These are phyloP conservation scores for Waltergamsia citrina DNA, from an alignment of 2,329 filamentous ascomycete genomes.

Conservation along the genomic window DNA sequence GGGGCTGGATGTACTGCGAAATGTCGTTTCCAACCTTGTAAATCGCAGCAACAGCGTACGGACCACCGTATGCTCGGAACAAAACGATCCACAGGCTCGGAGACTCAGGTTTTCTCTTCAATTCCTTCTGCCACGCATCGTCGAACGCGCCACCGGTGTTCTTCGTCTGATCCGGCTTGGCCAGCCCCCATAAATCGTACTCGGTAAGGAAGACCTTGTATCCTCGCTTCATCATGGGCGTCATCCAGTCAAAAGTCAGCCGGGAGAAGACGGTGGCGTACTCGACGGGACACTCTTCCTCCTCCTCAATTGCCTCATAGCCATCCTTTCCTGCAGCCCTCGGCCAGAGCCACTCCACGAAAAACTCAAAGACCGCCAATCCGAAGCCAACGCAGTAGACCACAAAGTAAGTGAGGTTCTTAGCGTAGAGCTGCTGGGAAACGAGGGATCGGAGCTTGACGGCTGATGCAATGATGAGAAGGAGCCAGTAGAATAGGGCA, in stretches of 20 bases:
- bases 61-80: conserved; percentile 74
- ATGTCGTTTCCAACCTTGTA: conserved; percentile 88
- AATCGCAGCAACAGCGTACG: conserved; percentile 70
- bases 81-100: conserved; percentile 76
- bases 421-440: conserved; percentile 61
- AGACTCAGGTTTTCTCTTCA: conserved; percentile 51
- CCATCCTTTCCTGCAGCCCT: conserved; percentile 51
- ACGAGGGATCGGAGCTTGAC: conserved; percentile 83
- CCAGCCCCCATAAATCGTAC: conserved; percentile 89
- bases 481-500: conserved; percentile 85
- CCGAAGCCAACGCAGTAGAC: conserved; percentile 65
- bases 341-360: conserved; percentile 79
- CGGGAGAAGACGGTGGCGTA: conserved; percentile 91
- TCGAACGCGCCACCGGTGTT: conserved; percentile 63
- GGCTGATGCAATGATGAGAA: conserved; percentile 67
- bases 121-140: conserved; percentile 65
- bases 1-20: conserved; percentile 82
- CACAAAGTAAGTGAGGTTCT: conserved; percentile 65
- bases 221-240: conserved; percentile 89
- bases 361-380: conserved; percentile 60
- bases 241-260: conserved; percentile 97
- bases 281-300: conserved; percentile 65
- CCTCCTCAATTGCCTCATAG: conserved; percentile 48
- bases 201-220: conserved; percentile 89
- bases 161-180: conserved; percentile 69